Percentiles rank a stretch among this genome's conserved stretches.
Evolutionary conservation across 352 stramenopile species (phyloP).

Genomic region (Blastocystis sp.): DNA sequence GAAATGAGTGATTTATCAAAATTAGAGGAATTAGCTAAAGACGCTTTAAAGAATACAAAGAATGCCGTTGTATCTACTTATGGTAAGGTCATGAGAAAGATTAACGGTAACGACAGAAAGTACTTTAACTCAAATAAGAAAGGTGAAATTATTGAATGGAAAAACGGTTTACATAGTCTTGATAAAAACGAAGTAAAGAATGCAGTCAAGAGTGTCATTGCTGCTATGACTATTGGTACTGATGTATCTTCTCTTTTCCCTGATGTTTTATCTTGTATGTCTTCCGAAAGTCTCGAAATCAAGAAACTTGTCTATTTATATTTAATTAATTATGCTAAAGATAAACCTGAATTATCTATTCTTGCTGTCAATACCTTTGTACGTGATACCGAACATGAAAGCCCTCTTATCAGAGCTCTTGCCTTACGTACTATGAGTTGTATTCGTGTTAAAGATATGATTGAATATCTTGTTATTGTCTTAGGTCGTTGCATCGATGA

Average conservation of each 20-base stretch:
- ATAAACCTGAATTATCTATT: conserved; percentile 87
- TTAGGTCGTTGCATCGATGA: conserved; percentile 16
- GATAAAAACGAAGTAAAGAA: conserved; percentile 90
- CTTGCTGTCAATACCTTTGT: conserved; percentile 98
- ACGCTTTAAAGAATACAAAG: too few relatives aligned
- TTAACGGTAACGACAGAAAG: conserved; percentile 72
- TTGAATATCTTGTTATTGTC: conserved; percentile 76
- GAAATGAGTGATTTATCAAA: too few relatives aligned
- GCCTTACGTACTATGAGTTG: conserved; percentile 96
- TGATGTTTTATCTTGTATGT: conserved; percentile 96
- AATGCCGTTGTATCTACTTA: too few relatives aligned
- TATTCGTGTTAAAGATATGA: conserved; percentile 96
- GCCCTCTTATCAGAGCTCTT: conserved; percentile 79
- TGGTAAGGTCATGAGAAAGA: conserved; percentile 27
- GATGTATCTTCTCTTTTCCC: conserved; percentile 96
- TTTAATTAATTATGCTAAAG: conserved; percentile 99
- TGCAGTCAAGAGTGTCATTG: conserved; percentile 91
- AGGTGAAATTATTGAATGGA: conserved; percentile 87
- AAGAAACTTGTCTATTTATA: conserved; percentile 99
- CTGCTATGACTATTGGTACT: conserved; percentile 96
- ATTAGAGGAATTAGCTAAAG: too few relatives aligned
- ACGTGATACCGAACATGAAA: conserved; percentile 62
- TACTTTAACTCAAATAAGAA: conserved; percentile 98
- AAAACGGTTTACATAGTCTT: conserved; percentile 81
- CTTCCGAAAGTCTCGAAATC: conserved; percentile 58